These are phyloP conservation scores for Sporisorium reilianum DNA, from an alignment of 1,284 basidiomycete species.

Conservation along the genomic window DNA sequence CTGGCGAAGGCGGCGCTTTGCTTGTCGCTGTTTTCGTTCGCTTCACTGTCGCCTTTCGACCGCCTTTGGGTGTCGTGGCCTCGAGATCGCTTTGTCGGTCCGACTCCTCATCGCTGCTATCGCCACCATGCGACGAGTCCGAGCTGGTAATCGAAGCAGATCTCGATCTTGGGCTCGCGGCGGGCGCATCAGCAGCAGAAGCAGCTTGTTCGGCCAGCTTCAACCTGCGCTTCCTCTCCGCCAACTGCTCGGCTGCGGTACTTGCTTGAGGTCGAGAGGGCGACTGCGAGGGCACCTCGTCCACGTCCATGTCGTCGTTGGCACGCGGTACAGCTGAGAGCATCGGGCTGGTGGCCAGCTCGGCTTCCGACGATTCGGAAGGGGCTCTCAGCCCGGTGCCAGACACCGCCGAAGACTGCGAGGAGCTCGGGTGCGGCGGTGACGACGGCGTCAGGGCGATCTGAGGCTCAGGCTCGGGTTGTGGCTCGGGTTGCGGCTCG, in stretches of 20 bases:
- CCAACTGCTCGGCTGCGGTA: slow-evolving; percentile 34
- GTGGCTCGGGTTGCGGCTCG: background rate
- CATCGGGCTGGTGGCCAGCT: slow-evolving; percentile 50
- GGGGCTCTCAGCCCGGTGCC: slow-evolving; percentile 19
- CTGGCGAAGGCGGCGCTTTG: slow-evolving; percentile 1
- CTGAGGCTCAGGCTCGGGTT: slow-evolving; percentile 7
- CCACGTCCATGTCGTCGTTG: slow-evolving; percentile 35
- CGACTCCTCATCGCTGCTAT: slow-evolving; percentile 27
- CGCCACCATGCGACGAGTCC: slow-evolving; percentile 33
- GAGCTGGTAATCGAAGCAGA: slow-evolving; percentile 47
- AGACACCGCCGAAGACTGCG: slow-evolving; percentile 4
- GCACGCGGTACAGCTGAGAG: slow-evolving; percentile 35
- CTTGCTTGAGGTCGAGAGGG: slow-evolving; percentile 4
- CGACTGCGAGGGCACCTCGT: slow-evolving; percentile 25
- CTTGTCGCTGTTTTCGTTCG: slow-evolving; percentile 1
- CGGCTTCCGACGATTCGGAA: slow-evolving; percentile 42
- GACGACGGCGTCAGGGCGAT: slow-evolving; percentile 35
- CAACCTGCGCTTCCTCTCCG: slow-evolving; percentile 33
- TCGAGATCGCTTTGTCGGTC: slow-evolving; percentile 18
- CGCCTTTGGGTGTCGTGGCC: background rate
- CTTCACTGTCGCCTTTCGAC: background rate
- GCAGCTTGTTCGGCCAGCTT: slow-evolving; percentile 25
- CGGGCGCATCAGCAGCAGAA: slow-evolving; percentile 1
- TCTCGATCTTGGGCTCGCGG: slow-evolving; percentile 21
- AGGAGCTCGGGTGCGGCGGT: slow-evolving; percentile 6